Evolutionary conservation across 768 basidiomycete species (phyloP).

Genomic region (Gelatoporia subvermispora): DNA sequence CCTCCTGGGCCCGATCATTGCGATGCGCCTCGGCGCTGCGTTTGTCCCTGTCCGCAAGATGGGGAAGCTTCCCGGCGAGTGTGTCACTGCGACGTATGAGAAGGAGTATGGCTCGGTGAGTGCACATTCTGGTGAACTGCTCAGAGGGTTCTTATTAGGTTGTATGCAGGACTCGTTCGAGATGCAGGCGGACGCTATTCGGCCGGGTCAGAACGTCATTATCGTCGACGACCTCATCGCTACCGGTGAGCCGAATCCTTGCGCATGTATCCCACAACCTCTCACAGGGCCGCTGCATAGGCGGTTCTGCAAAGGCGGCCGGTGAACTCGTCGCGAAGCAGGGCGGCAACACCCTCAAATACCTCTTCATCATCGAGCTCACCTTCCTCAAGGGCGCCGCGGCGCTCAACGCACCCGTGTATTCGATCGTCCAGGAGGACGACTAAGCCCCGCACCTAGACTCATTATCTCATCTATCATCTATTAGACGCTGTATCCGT

Average conservation of each 20-base stretch:
- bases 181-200: constrained; percentile 86
- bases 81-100: constrained; percentile 68
- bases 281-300: constrained; percentile 31
- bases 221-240: constrained; percentile 95
- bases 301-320: constrained; percentile 91
- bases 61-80: constrained; percentile 91
- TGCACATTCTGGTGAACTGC: constrained; percentile 2
- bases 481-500: neutral
- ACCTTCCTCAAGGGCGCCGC: constrained; percentile 67
- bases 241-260: constrained; percentile 56
- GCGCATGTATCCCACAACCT: neutral
- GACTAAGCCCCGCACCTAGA: constrained; percentile 33
- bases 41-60: constrained; percentile 94
- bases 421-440: constrained; percentile 80
- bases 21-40: constrained; percentile 83
- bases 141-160: neutral
- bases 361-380: constrained; percentile 90
- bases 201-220: constrained; percentile 77
- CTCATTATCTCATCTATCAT: neutral
- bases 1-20: constrained; percentile 89
- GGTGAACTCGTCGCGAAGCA: constrained; percentile 81
- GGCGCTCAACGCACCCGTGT: constrained; percentile 82
- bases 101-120: constrained; percentile 92
- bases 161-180: constrained; percentile 82
- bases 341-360: constrained; percentile 84